Evolutionary conservation across 306 rosid genomes (phyloP), one percentile per base, ranked within the genome.

Genomic region (Luffa acutangula): DNA sequence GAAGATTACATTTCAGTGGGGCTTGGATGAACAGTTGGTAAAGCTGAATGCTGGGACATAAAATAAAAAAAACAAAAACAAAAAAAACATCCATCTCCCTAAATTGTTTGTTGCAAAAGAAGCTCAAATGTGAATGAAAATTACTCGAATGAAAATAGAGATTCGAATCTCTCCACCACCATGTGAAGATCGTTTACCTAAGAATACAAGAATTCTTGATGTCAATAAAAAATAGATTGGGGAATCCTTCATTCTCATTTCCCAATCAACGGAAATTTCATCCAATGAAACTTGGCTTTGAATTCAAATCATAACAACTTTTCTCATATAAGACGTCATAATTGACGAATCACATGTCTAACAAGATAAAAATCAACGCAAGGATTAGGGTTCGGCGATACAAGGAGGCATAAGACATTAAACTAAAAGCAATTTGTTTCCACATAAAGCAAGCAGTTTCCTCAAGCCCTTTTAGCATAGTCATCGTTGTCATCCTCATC

Each of bases 21-120:
- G n/a, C n/a, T n/a, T n/a, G n/a, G 85, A 88, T 91, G 85, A 87
- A 82, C 87, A 88, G 31, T 79, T 90, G 81, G 88, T 89, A 78
- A 85, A 77, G 84, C 83, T 87, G 82, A 89, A 89, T 81, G 89
- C 89, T 84, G 96, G 5, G 7, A 91, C 80, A 88, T 39, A 87
- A 85, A 88, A 80, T n/a, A n/a, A n/a, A n/a, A n/a, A n/a, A n/a
- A 25, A 25, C 31, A 25, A 25, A 0, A 25, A 25, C 31, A 25
- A 25, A 25, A 25, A 25, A 25, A 25, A 25, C 0, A 25, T 25
- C 31, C 1, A 25, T 25, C 31, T 25, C 31, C 31, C 31, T 25
- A 25, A 25, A 25, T 25, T 25, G 31, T 25, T 25, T 25, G 31
- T 25, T 25, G 31, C 31, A 25, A 25, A 25, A 25, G 31, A 25